Conservation (phyloP, 106 monocot genomes). For the Xerophyta viscosa region DNA sequence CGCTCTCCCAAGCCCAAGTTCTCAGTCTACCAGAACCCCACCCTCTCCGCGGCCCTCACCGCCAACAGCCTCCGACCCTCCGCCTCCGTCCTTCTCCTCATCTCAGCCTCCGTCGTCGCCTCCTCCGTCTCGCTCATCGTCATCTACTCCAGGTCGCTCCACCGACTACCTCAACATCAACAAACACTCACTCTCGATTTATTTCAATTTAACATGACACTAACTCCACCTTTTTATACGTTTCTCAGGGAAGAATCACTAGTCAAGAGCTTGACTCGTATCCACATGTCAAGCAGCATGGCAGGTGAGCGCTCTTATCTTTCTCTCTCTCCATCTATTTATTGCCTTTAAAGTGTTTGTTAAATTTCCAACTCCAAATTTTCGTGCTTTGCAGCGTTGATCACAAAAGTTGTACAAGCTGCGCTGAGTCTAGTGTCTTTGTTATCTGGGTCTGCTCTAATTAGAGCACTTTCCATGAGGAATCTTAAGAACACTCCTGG, state of each 20-base stretch:
- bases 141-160: constrained; percentile 31
- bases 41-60: constrained; percentile 64
- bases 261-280: constrained; percentile 4
- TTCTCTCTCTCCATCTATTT: not conserved
- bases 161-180: not conserved
- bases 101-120: constrained; percentile 25
- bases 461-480: constrained; percentile 25
- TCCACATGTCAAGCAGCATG: constrained; percentile 14
- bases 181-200: not conserved
- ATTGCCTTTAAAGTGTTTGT: constrained; percentile 32
- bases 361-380: constrained; percentile 9
- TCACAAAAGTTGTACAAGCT: constrained; percentile 33
- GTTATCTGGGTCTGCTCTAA: constrained; percentile 28
- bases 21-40: constrained; percentile 83
- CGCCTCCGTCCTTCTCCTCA: constrained; percentile 31
- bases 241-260: constrained; percentile 27
- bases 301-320: constrained; percentile 23
- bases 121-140: constrained; percentile 35
- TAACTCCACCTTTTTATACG: not conserved
- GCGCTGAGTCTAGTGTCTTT: constrained; percentile 25
- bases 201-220: not conserved
- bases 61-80: constrained; percentile 66
- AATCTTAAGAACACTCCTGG: constrained; percentile 18
- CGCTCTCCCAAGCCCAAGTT: constrained; percentile 57
- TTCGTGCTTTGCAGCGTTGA: constrained; percentile 21